These are phyloP conservation scores for Cryoendolithus antarcticus DNA, from an alignment of 2,329 filamentous ascomycete genomes.

Conservation along the genomic window DNA sequence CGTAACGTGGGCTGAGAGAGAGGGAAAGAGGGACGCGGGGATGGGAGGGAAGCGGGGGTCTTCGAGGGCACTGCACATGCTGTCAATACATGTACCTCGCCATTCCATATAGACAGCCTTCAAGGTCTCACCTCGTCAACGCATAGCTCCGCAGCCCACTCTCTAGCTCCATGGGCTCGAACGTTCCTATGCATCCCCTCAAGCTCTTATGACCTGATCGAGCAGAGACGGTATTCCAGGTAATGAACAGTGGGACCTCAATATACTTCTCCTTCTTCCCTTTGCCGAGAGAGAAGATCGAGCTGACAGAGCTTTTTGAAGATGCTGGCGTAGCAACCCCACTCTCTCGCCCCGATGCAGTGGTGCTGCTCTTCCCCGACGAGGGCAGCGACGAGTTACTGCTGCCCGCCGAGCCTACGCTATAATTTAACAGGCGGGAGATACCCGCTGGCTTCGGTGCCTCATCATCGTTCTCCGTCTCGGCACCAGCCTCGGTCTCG, in stretches of 20 bases:
- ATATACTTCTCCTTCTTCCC: constrained; percentile 24
- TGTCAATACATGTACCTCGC: too few relatives aligned
- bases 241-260: constrained; percentile 66
- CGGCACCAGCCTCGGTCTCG: background rate
- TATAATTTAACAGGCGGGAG: constrained; percentile 27
- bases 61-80: constrained; percentile 43
- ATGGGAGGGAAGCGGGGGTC: constrained; percentile 52
- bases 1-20: constrained; percentile 61
- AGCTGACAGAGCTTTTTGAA: constrained; percentile 8
- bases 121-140: constrained; percentile 52
- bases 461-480: constrained; percentile 11
- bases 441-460: constrained; percentile 29
- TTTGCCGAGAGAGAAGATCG: background rate
- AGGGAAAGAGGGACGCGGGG: constrained; percentile 53
- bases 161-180: constrained; percentile 62
- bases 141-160: constrained; percentile 68
- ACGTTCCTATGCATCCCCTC: constrained; percentile 93
- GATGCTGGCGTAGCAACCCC: constrained; percentile 3
- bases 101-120: background rate
- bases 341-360: too few relatives aligned
- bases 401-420: constrained; percentile 11
- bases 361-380: constrained; percentile 1
- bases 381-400: constrained; percentile 20
- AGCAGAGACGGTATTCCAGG: constrained; percentile 67
- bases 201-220: constrained; percentile 51